These are phyloP conservation scores for Aspergillus sclerotiicarbonarius DNA, from an alignment of 495 filamentous ascomycete species.

Conservation along the genomic window DNA sequence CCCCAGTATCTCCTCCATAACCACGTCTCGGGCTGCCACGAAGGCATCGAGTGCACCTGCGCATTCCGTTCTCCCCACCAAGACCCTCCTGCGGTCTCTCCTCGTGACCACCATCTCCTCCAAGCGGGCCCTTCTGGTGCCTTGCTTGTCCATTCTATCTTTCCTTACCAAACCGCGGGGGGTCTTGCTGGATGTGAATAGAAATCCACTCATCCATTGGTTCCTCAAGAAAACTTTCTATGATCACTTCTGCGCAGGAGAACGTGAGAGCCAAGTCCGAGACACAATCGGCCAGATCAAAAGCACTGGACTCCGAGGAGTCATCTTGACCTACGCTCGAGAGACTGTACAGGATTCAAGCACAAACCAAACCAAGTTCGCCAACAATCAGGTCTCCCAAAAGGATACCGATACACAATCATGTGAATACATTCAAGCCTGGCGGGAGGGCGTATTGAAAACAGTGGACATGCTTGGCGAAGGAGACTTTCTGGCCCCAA, in stretches of 20 bases:
- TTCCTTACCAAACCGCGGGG: conserved; percentile 43
- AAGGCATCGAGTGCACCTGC: conserved; percentile 34
- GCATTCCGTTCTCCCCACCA: conserved; percentile 65
- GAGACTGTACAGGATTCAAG: conserved; percentile 43
- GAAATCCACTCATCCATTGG: conserved; percentile 38
- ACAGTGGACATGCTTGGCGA: conserved; percentile 65
- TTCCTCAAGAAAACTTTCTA: conserved; percentile 47
- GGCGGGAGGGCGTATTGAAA: conserved; percentile 67
- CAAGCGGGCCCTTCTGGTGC: conserved; percentile 61
- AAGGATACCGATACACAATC: conserved; percentile 11
- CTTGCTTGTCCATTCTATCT: conserved; percentile 62
- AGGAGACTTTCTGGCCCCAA: conserved; percentile 79
- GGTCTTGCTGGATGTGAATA: conserved; percentile 38
- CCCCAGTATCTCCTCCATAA: neutral
- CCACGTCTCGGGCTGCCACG: neutral
- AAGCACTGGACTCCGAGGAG: conserved; percentile 41
- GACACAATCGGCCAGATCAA: conserved; percentile 36
- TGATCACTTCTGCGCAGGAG: conserved; percentile 48
- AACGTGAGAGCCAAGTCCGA: conserved; percentile 33
- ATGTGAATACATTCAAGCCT: conserved; percentile 60
- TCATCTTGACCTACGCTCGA: conserved; percentile 47
- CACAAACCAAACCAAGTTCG: conserved; percentile 1
- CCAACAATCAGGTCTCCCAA: conserved; percentile 24
- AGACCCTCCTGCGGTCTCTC: conserved; percentile 69
- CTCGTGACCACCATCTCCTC: conserved; percentile 74